Evolutionary conservation across 441 rosid species (phyloP).

Genomic region (Erysimum cheiri): DNA sequence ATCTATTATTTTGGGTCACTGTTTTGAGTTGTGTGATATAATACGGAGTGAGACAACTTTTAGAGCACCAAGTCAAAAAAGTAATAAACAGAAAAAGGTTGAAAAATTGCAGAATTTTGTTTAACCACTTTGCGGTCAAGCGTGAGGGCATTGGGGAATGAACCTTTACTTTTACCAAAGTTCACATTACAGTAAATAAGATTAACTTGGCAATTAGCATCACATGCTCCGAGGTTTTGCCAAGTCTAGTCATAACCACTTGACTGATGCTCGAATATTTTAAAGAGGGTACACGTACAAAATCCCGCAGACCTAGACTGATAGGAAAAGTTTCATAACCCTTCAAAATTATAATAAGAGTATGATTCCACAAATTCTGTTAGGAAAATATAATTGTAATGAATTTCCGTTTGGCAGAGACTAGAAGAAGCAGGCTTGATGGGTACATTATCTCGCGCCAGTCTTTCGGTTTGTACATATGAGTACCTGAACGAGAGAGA

Average conservation of each 20-base stretch:
- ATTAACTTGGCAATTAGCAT: neutral
- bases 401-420: too few species aligned
- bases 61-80: slow-evolving; percentile 40
- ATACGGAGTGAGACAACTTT: slow-evolving; percentile 20
- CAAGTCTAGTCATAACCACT: slow-evolving; percentile 7
- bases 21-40: slow-evolving; percentile 27
- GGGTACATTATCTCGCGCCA: slow-evolving; percentile 31
- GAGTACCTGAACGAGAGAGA: slow-evolving; percentile 42
- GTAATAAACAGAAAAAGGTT: slow-evolving; percentile 27
- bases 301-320: neutral
- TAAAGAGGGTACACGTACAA: neutral
- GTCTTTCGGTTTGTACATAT: slow-evolving; percentile 24
- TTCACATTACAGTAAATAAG: slow-evolving; percentile 33
- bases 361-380: neutral
- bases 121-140: slow-evolving; percentile 38
- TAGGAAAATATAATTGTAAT: too few species aligned
- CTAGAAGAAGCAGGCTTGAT: slow-evolving; percentile 34
- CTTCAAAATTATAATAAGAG: neutral
- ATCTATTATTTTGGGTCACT: slow-evolving; percentile 25
- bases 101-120: slow-evolving; percentile 25
- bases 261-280: neutral
- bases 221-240: slow-evolving; percentile 30
- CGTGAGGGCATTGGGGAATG: slow-evolving; percentile 44
- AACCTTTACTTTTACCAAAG: slow-evolving; percentile 36
- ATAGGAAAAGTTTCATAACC: neutral